Evolutionary conservation across 2,329 filamentous ascomycete genomes (phyloP).

Genomic region (Sarocladium strictum): DNA sequence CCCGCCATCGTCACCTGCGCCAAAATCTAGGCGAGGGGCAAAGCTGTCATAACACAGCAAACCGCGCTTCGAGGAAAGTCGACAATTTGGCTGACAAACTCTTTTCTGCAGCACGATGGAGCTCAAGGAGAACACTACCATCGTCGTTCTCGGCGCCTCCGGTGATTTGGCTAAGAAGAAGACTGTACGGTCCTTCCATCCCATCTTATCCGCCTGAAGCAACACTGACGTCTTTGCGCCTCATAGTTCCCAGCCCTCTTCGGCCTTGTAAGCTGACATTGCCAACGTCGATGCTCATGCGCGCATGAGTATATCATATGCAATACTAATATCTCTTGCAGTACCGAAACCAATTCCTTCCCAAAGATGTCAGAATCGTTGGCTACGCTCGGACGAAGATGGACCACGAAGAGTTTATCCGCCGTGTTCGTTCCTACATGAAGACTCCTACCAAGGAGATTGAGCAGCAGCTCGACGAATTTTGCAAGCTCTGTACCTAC

Average conservation of each 20-base stretch:
- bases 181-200: slow-evolving; percentile 58
- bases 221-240: slow-evolving; percentile 9
- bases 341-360: slow-evolving; percentile 99
- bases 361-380: slow-evolving; percentile 91
- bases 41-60: neutral
- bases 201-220: slow-evolving; percentile 15
- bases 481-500: slow-evolving; percentile 84
- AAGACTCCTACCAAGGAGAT: slow-evolving; percentile 97
- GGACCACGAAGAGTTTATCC: slow-evolving; percentile 93
- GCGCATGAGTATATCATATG: neutral
- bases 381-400: slow-evolving; percentile 99
- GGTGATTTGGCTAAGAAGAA: slow-evolving; percentile 99
- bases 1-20: slow-evolving; percentile 9
- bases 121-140: slow-evolving; percentile 97
- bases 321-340: slow-evolving; percentile 30
- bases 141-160: slow-evolving; percentile 93
- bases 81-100: neutral
- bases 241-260: slow-evolving; percentile 89
- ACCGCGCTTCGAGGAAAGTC: neutral
- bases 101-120: slow-evolving; percentile 64
- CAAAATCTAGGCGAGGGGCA: neutral
- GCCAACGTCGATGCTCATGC: neutral
- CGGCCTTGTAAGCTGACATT: slow-evolving; percentile 71
- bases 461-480: slow-evolving; percentile 90
- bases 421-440: slow-evolving; percentile 94